These are phyloP conservation scores for Boletus insuetus DNA, from an alignment of 768 basidiomycete species.

Conservation along the genomic window DNA sequence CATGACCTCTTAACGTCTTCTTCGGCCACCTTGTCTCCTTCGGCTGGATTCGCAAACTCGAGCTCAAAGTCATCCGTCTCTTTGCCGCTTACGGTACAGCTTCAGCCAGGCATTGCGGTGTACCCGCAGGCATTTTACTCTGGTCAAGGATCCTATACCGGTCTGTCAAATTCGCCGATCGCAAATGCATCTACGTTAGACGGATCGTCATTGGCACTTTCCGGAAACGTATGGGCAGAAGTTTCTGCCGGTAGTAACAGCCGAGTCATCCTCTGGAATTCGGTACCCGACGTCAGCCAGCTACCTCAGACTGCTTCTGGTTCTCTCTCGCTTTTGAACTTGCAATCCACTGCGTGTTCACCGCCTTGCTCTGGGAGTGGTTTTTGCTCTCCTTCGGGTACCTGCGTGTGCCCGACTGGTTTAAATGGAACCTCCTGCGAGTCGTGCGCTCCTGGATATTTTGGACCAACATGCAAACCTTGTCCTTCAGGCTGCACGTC, in stretches of 20 bases:
- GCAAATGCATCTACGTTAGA: conserved; percentile 47
- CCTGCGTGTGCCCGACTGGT: conserved; percentile 68
- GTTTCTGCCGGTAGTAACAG: conserved; percentile 53
- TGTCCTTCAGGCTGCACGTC: conserved; percentile 67
- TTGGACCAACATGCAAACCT: conserved; percentile 66
- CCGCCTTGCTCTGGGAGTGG: conserved; percentile 73
- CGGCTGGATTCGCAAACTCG: conserved; percentile 62
- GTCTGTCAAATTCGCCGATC: conserved; percentile 50
- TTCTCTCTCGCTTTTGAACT: conserved; percentile 59
- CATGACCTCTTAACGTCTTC: conserved; percentile 65
- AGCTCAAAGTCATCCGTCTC: conserved; percentile 44
- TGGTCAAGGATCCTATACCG: conserved; percentile 58
- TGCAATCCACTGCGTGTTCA: conserved; percentile 74
- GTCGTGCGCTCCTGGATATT: conserved; percentile 69
- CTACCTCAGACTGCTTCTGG: conserved; percentile 50
- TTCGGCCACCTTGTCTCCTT: conserved; percentile 54
- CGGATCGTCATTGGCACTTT: conserved; percentile 63
- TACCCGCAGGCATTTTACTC: conserved; percentile 64
- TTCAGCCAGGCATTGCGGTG: conserved; percentile 65
- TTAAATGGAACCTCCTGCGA: conserved; percentile 83
- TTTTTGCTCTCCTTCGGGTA: conserved; percentile 66
- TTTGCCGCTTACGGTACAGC: conserved; percentile 64
- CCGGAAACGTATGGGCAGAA: conserved; percentile 66
- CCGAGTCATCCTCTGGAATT: conserved; percentile 75
- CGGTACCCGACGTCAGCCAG: conserved; percentile 71